These are phyloP conservation scores for Roridomyces roridus DNA, from an alignment of 768 basidiomycete genomes.

Conservation along the genomic window DNA sequence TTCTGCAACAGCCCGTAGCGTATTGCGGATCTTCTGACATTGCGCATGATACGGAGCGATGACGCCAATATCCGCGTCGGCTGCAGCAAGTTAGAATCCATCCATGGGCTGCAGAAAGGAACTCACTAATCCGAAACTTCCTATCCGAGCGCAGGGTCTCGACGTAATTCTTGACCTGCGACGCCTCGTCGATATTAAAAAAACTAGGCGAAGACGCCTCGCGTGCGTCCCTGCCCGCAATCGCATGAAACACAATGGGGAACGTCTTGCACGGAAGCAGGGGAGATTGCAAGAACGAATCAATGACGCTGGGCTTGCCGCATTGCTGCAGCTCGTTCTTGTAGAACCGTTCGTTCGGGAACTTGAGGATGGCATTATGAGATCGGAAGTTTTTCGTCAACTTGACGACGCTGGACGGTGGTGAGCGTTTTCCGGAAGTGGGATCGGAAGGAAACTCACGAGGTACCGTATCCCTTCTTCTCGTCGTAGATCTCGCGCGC, in stretches of 20 bases:
- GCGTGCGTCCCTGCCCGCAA: conserved; percentile 67
- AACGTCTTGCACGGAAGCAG: conserved; percentile 54
- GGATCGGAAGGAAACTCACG: too few relatives aligned
- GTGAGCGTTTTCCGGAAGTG: too few relatives aligned
- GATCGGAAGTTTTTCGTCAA: conserved; percentile 71
- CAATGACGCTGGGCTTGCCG: conserved; percentile 47
- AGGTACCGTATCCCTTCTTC: conserved; percentile 25
- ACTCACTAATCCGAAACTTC: conserved; percentile 49
- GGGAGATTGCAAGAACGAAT: conserved; percentile 43
- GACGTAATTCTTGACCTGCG: conserved; percentile 59
- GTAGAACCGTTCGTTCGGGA: conserved; percentile 69
- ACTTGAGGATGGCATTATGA: conserved; percentile 63
- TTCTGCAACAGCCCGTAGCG: conserved; percentile 40
- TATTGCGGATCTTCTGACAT: conserved; percentile 50
- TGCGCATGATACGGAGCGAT: conserved; percentile 72
- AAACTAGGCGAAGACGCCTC: conserved; percentile 74
- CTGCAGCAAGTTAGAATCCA: conserved; percentile 33
- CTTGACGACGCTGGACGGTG: conserved; percentile 70
- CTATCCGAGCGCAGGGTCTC: conserved; percentile 41
- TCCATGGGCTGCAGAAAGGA: background rate
- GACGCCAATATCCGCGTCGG: conserved; percentile 60
- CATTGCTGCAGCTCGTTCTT: conserved; percentile 54
- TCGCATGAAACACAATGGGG: conserved; percentile 67
- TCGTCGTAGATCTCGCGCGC: conserved; percentile 47
- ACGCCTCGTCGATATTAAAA: conserved; percentile 69